Conservation (phyloP, 768 basidiomycete genomes). For the button mushroom (Agaricus bisporus) region DNA sequence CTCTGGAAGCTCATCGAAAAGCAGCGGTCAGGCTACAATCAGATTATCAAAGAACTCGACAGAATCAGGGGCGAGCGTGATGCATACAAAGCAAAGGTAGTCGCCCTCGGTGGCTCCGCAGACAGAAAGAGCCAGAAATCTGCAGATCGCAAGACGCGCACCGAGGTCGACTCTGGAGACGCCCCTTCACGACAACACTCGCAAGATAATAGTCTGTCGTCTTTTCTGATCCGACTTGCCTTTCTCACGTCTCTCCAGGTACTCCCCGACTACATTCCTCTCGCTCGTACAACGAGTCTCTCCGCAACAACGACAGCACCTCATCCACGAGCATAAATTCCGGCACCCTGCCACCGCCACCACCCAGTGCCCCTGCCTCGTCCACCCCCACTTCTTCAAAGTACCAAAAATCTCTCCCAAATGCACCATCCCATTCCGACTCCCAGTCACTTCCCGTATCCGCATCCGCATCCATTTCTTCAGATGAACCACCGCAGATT, state of each 20-base stretch:
- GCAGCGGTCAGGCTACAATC: conserved; percentile 74
- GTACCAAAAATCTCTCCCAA: conserved; percentile 19
- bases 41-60: conserved; percentile 80
- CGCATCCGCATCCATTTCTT: conserved; percentile 23
- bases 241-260: conserved; percentile 17
- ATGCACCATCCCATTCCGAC: conserved; percentile 31
- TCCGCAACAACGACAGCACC: conserved; percentile 18
- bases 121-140: conserved; percentile 25
- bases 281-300: conserved; percentile 31
- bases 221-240: conserved; percentile 1
- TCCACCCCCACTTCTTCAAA: conserved; percentile 14
- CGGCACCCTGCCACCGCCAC: conserved; percentile 15
- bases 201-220: conserved; percentile 32
- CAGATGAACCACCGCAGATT: conserved; percentile 21
- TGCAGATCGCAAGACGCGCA: conserved; percentile 21
- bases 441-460: conserved; percentile 21
- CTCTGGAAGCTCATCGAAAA: conserved; percentile 96
- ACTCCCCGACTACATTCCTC: conserved; percentile 28
- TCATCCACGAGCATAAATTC: conserved; percentile 9
- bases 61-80: conserved; percentile 80
- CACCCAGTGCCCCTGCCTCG: conserved; percentile 17
- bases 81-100: conserved; percentile 46
- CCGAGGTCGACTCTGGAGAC: conserved; percentile 21
- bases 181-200: conserved; percentile 25
- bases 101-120: conserved; percentile 19